Conservation (phyloP, 129 eudicot genomes). For the Chrysanthemum lavandulifolium region DNA sequence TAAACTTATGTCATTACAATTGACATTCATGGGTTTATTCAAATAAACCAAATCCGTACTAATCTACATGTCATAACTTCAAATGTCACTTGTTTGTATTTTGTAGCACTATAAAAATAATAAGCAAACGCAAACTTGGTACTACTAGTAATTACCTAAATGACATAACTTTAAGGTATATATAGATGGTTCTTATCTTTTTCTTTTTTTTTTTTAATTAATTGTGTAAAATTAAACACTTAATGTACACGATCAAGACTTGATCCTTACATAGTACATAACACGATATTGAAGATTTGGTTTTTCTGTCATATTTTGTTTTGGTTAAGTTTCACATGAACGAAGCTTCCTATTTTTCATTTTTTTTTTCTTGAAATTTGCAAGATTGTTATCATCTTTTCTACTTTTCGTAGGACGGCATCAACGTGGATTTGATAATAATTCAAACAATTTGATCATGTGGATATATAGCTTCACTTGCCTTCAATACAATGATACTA, state of each 20-base stretch:
- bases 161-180: too few relatives aligned
- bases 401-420: conserved; percentile 13
- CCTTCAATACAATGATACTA: too few relatives aligned
- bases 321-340: background rate
- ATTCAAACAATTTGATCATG: too few relatives aligned
- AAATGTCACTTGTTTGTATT: background rate
- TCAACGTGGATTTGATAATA: conserved; percentile 3
- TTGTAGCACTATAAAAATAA: background rate
- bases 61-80: background rate
- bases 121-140: background rate
- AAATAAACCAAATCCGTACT: background rate
- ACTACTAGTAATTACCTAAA: too few relatives aligned
- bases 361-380: background rate
- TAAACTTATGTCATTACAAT: background rate
- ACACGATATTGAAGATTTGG: conserved; percentile 6
- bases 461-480: too few relatives aligned
- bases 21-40: background rate
- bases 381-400: background rate
- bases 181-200: too few relatives aligned
- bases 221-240: too few relatives aligned
- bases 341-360: background rate
- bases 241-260: background rate
- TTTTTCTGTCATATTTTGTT: background rate
- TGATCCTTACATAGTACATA: conserved; percentile 6
- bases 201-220: too few relatives aligned